Conservation (phyloP, 1,139 yeast species). For the Scheffersomyces quercinus region DNA sequence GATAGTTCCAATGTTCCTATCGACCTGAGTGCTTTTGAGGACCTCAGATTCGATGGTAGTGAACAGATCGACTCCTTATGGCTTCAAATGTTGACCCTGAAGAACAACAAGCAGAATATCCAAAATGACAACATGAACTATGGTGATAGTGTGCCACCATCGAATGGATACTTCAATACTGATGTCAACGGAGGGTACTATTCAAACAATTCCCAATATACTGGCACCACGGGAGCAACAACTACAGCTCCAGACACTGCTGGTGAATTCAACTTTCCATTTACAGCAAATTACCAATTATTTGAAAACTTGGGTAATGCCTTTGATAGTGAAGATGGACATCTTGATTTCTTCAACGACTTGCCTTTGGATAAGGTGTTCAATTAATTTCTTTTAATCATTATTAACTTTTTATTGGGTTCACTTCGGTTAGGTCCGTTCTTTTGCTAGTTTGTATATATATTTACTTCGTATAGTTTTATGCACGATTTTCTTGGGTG, state of each 20-base stretch:
- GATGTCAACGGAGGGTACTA: not conserved
- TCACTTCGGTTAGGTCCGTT: not conserved
- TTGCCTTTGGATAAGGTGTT: constrained; percentile 22
- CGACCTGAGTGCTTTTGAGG: constrained; percentile 4
- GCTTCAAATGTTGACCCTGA: constrained; percentile 7
- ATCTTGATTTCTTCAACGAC: constrained; percentile 27
- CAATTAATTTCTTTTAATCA: constrained; percentile 3
- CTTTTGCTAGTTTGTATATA: not conserved
- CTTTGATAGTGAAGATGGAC: constrained; percentile 1
- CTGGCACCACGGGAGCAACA: not conserved
- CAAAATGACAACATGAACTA: constrained; percentile 3
- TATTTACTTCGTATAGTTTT: no score
- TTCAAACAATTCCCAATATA: not conserved
- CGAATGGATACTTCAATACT: not conserved
- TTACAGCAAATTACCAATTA: not conserved
- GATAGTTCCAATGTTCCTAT: not conserved
- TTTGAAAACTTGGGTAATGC: constrained; percentile 1
- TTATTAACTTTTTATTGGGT: constrained; percentile 1
- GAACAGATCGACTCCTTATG: constrained; percentile 7
- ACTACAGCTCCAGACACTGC: not conserved
- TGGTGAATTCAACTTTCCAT: not conserved
- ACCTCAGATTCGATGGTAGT: constrained; percentile 4
- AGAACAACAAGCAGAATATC: constrained; percentile 1
- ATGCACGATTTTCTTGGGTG: no score
- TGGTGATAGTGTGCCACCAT: not conserved